Percentiles rank a stretch among this genome's conserved stretches.
phyloP scores from a whole-genome alignment of 108 stramenopile species.

The Cyclotella sp. region DNA sequence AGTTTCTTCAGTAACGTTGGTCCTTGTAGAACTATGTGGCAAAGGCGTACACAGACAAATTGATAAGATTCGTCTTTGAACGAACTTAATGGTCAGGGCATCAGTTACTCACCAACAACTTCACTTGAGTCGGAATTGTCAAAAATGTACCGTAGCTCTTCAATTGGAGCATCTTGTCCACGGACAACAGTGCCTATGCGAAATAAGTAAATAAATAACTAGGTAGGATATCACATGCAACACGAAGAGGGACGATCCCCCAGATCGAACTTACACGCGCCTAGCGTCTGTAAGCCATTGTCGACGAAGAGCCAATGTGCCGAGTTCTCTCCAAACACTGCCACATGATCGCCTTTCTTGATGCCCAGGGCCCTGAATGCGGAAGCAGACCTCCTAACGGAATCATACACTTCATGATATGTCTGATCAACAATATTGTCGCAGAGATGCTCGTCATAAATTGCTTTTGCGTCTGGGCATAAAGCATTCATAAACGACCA shows the following conservation, averaged over 20 bases:
- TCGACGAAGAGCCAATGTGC: constrained; percentile 42
- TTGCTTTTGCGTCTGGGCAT: constrained; percentile 26
- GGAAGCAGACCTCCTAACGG: constrained; percentile 20
- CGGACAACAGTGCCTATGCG: constrained; percentile 29
- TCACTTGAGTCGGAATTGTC: constrained; percentile 32
- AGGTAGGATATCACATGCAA: neutral
- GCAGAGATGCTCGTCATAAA: constrained; percentile 39
- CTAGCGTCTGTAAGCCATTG: constrained; percentile 26
- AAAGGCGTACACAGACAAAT: neutral
- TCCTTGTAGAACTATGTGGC: constrained; percentile 27
- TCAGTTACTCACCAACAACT: constrained; percentile 19
- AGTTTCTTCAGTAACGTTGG: constrained; percentile 36
- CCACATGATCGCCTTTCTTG: constrained; percentile 34
- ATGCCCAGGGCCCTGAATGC: constrained; percentile 28
- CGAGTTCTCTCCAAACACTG: constrained; percentile 45
- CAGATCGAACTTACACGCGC: constrained; percentile 7
- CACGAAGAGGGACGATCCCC: neutral
- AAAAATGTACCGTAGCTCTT: constrained; percentile 46
- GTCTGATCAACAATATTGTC: constrained; percentile 27
- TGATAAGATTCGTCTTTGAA: too few species aligned
- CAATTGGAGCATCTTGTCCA: constrained; percentile 44
- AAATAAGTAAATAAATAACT: neutral
- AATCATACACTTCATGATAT: constrained; percentile 14
- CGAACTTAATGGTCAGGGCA: neutral
- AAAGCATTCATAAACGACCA: constrained; percentile 25